Evolutionary conservation across 2,329 filamentous ascomycete species (phyloP).

Genomic region (Sporothrix mexicana): DNA sequence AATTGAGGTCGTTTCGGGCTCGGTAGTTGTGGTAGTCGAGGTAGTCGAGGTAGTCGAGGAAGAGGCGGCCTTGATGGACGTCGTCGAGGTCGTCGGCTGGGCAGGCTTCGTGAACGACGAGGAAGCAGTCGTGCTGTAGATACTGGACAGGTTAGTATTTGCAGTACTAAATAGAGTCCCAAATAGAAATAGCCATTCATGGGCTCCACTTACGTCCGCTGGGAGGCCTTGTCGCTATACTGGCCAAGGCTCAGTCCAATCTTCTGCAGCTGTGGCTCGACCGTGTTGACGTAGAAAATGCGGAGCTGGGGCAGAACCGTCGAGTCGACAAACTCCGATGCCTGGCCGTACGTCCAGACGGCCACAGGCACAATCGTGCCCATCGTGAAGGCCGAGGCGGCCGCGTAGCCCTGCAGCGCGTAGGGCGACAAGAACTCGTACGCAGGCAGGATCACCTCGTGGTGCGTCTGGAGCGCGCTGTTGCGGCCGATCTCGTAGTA

Average conservation of each 20-base stretch:
- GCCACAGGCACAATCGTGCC: slow-evolving; percentile 75
- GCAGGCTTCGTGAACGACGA: slow-evolving; percentile 50
- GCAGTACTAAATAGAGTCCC: not conserved
- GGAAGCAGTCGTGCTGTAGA: slow-evolving; percentile 34
- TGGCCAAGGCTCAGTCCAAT: slow-evolving; percentile 88
- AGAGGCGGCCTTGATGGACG: slow-evolving; percentile 39
- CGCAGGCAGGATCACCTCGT: slow-evolving; percentile 74
- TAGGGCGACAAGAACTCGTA: slow-evolving; percentile 79
- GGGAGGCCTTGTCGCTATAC: slow-evolving; percentile 61
- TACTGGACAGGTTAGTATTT: not conserved
- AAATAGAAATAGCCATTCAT: too few relatives aligned
- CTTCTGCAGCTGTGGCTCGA: slow-evolving; percentile 91
- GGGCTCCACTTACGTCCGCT: slow-evolving; percentile 27
- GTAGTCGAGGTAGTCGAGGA: slow-evolving; percentile 38
- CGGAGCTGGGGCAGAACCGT: slow-evolving; percentile 82
- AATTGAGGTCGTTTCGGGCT: not conserved
- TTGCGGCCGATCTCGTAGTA: slow-evolving; percentile 72
- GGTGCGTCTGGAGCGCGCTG: slow-evolving; percentile 70
- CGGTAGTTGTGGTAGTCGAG: slow-evolving; percentile 38
- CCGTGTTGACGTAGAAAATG: slow-evolving; percentile 84
- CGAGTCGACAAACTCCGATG: slow-evolving; percentile 72
- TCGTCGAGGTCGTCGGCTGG: slow-evolving; percentile 35
- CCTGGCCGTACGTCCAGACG: slow-evolving; percentile 72
- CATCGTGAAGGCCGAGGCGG: slow-evolving; percentile 69
- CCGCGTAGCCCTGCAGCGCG: slow-evolving; percentile 67